Evolutionary conservation across 78 protist genomes (phyloP).

Genomic region (Neovahlkampfia damariscottae): DNA sequence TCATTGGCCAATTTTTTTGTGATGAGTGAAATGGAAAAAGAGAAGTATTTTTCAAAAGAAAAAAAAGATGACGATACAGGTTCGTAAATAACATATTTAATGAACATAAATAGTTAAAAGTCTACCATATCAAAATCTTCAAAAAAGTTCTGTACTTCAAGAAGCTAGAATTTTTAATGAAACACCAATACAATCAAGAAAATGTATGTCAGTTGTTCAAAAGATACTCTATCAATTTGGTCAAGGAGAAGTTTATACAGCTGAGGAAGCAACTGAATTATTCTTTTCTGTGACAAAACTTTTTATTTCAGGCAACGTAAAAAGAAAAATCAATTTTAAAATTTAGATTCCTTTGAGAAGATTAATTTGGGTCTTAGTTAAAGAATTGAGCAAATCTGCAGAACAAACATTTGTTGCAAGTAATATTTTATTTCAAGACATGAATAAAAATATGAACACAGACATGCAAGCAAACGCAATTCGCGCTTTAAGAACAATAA

Average conservation of each 20-base stretch:
- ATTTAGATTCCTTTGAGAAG: slow-evolving; percentile 69
- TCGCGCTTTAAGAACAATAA: slow-evolving; percentile 76
- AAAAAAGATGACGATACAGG: too few relatives aligned
- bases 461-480: slow-evolving; percentile 86
- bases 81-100: too few relatives aligned
- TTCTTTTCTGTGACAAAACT: slow-evolving; percentile 94
- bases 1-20: too few relatives aligned
- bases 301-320: slow-evolving; percentile 78
- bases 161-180: slow-evolving; percentile 80
- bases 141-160: slow-evolving; percentile 85
- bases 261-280: slow-evolving; percentile 79
- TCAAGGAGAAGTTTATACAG: slow-evolving; percentile 79
- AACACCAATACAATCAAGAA: slow-evolving; percentile 47
- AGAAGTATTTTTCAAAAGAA: too few relatives aligned
- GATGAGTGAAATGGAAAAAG: too few relatives aligned
- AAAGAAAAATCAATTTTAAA: not conserved
- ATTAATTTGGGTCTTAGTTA: slow-evolving; percentile 70
- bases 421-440: slow-evolving; percentile 54
- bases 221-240: slow-evolving; percentile 78
- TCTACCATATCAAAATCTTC: slow-evolving; percentile 61
- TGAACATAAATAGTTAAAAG: too few relatives aligned
- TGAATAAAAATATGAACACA: slow-evolving; percentile 32
- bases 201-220: slow-evolving; percentile 63
- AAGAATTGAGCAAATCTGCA: slow-evolving; percentile 68
- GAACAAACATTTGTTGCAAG: slow-evolving; percentile 84